Evolutionary conservation across 257 asterid species (phyloP).

Genomic region (Solanum piurae): DNA sequence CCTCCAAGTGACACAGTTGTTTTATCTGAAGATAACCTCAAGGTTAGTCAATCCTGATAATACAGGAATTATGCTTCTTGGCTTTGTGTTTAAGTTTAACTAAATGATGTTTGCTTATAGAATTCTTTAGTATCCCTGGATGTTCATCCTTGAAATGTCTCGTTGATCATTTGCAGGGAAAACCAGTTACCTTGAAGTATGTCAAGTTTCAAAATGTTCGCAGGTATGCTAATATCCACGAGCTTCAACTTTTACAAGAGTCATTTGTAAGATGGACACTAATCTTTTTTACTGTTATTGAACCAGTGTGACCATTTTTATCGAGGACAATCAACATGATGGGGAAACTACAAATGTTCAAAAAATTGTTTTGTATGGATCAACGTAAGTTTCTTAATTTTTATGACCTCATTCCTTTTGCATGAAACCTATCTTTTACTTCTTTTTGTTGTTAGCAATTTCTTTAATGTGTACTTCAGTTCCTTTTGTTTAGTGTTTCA

Average conservation of each 20-base stretch:
- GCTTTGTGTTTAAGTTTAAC: background rate
- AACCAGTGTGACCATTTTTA: constrained; percentile 79
- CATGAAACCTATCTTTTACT: background rate
- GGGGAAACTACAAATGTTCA: constrained; percentile 75
- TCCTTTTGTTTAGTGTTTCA: background rate
- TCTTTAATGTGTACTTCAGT: background rate
- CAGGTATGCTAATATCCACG: constrained; percentile 30
- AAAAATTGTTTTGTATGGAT: constrained; percentile 74
- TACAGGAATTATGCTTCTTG: background rate
- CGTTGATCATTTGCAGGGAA: constrained; percentile 32
- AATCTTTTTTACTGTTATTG: constrained; percentile 1
- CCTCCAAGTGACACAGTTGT: constrained; percentile 56
- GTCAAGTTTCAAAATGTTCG: constrained; percentile 86
- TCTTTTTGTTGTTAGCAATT: background rate
- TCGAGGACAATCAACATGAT: constrained; percentile 91
- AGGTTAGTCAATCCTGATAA: constrained; percentile 38
- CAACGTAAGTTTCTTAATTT: constrained; percentile 58
- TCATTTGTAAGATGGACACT: background rate
- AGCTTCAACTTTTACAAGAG: background rate
- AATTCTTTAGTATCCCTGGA: background rate
- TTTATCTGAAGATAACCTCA: constrained; percentile 70
- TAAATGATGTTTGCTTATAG: background rate
- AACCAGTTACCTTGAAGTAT: constrained; percentile 57
- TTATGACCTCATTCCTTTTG: background rate
- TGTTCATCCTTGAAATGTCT: background rate